Base-by-base conservation (phyloP, 2,329 filamentous ascomycete species). In the Chalara sp. region DNA sequence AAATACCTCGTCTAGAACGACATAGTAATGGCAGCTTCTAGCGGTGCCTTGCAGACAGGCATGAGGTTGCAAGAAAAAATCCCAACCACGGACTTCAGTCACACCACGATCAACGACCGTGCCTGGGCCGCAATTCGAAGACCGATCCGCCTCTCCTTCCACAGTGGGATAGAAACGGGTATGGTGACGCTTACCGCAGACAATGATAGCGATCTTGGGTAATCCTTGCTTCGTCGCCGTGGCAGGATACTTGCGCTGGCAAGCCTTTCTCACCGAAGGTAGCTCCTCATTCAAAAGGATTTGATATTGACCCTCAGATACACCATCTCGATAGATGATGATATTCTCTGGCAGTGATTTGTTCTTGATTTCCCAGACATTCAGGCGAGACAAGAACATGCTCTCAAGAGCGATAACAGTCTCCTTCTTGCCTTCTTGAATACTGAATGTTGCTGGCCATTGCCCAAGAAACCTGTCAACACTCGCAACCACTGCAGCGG, bases 141-240 rank as follows among this genome's bases (percentile, higher is more conserved):
- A 82, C 5, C 69, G 70, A 53, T 77, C 75, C 0, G 74, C 73
- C 1, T 76, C 72, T 1, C 71, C 61, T 1, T 71, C 61, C 1
- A 72, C 67, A 0, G 84, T 85, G 0, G 89, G 88, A 63, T 86
- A 96, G 69, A 96, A 95, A 0, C 91, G 81, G 0, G 88, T 95
- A 60, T 95, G 86, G 58, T 96, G 90, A 1, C 91, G 80, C 70
- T 96, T 96, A 32, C 90, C 89, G 0, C 90, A 90, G 4, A 95
- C 76, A 37, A 95, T 72, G 47, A 96, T 78, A 0, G 85, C 76
- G 8, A 95, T 74, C 42, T 78, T 81, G 0, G 88, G 87, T 1
- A 73, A 60, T 0, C 65, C 66, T 5, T 70, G 66, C 47, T 76
- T 74, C 7, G 72, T 75, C 1, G 66, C 63, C 5, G 69, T 64